A percentile compares a stretch with the other conserved stretches of the same genome.
Evolutionary conservation across 495 filamentous ascomycete genomes (phyloP).

Genomic region (Lepraria neglecta): DNA sequence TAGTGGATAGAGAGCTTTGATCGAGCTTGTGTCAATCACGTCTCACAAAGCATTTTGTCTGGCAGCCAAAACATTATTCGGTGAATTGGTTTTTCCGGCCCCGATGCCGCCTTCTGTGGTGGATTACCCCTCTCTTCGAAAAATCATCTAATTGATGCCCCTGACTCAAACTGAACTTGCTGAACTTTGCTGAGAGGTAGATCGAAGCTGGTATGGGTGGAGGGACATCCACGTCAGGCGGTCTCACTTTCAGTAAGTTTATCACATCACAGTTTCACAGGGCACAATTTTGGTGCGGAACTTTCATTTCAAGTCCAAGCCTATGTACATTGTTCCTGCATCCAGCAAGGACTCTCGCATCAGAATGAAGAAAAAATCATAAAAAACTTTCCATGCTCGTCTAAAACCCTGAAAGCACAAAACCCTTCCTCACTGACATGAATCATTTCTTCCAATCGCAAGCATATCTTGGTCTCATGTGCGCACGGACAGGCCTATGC

Average conservation of each 20-base stretch:
- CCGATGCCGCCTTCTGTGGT: too few species aligned
- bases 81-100: too few species aligned
- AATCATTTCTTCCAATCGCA: neutral
- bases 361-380: neutral
- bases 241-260: neutral
- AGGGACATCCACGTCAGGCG: neutral
- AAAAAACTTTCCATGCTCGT: constrained; percentile 10
- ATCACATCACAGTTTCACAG: neutral
- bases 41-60: too few species aligned
- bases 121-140: too few species aligned
- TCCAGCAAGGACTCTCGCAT: constrained; percentile 16
- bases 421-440: neutral
- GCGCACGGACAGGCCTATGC: constrained; percentile 1
- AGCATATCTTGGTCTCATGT: constrained; percentile 7
- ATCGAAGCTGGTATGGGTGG: neutral
- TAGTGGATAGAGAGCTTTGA: neutral
- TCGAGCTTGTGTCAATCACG: neutral
- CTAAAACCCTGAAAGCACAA: neutral
- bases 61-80: neutral
- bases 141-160: too few species aligned
- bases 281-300: constrained; percentile 7
- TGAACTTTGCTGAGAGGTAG: too few species aligned
- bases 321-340: constrained; percentile 19
- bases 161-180: too few species aligned
- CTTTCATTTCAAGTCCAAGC: constrained; percentile 19